Evolutionary conservation across 2,329 filamentous ascomycete species (phyloP), one percentile per base, ranked within the genome.

Genomic region (Aspergillus versicolor): DNA sequence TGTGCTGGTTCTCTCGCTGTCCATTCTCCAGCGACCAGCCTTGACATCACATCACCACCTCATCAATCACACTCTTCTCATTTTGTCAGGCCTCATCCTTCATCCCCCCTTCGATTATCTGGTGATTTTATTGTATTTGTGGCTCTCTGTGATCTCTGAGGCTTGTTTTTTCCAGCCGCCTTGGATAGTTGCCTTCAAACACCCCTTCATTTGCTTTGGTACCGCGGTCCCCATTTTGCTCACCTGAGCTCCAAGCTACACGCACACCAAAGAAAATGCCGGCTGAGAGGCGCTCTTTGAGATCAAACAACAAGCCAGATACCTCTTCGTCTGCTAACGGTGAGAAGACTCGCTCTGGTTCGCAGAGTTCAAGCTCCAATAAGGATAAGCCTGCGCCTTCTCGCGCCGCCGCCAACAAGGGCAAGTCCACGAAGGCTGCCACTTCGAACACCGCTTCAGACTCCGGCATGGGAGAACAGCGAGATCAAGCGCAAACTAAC

Each of bases 401-500:
- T 56, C 75, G 77, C 62, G 69, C 76, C 55, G 68, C 74, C 61
- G 69, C 75, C 63, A 75, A 67, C 65, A 78, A 77, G 65, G 65
- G 73, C 62, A 71, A 73, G 64, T 61, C 71, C 52, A 63, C 75
- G 63, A 76, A 75, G 64, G 68, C 65, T 61, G 66, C 69, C 60
- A 64, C 68, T 43, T 65, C 66, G 42, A 74, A 75, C 60, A 71
- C 65, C 64, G 68, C 65, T 61, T 64, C 71, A 45, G 73, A 72
- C 61, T 64, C 66, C 63, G 66, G 64, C 37, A 90, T 90, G 87
- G 87, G 86, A 67, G 84, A 88, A 48, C 63, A 65, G 75, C 88
- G 90, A 75, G 90, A 91, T 74, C 88, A 88, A 70, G 86, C 87
- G 70, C 78, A 79, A 64, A 73, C 73, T 34, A 89, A 88, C 78